These are phyloP conservation scores for Yarrowia sp. DNA, from an alignment of 805 yeast species.

Conservation along the genomic window DNA sequence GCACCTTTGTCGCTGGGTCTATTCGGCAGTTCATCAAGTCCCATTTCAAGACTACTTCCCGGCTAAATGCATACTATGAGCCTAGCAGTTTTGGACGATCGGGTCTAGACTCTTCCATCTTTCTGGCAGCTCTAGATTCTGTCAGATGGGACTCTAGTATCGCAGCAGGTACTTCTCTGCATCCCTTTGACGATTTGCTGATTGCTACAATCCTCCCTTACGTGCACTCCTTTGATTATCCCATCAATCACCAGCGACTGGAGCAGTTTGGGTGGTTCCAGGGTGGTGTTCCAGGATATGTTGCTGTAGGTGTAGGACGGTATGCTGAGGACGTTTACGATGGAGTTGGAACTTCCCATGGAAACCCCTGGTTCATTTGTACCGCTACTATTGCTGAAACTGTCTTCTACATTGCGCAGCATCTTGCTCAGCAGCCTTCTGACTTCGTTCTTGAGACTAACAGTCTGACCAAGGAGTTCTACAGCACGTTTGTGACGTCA, in stretches of 20 bases:
- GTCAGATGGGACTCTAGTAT: constrained; percentile 14
- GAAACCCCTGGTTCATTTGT: constrained; percentile 90
- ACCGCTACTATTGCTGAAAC: constrained; percentile 51
- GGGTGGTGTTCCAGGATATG: constrained; percentile 12
- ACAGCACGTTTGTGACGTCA: constrained; percentile 45
- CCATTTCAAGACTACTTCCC: constrained; percentile 42
- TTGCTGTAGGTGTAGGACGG: constrained; percentile 63
- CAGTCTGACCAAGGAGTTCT: constrained; percentile 40
- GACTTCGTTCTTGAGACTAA: constrained; percentile 40
- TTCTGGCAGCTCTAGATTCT: constrained; percentile 54
- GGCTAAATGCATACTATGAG: constrained; percentile 65
- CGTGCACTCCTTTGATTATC: constrained; percentile 68
- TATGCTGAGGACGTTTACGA: constrained; percentile 93
- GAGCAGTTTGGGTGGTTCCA: constrained; percentile 41
- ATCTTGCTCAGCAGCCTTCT: constrained; percentile 42
- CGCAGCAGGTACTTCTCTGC: not conserved
- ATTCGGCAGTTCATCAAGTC: constrained; percentile 40
- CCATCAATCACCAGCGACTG: constrained; percentile 60
- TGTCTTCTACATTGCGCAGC: constrained; percentile 47
- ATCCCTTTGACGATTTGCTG: constrained; percentile 44
- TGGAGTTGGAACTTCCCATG: constrained; percentile 73
- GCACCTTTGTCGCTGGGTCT: constrained; percentile 40
- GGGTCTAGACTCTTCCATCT: constrained; percentile 81
- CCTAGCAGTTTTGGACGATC: constrained; percentile 62
- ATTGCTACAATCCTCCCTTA: constrained; percentile 61